Evolutionary conservation across 2,329 filamentous ascomycete genomes (phyloP), one percentile per base, ranked within the genome.

Genomic region (Fusarium sp.): DNA sequence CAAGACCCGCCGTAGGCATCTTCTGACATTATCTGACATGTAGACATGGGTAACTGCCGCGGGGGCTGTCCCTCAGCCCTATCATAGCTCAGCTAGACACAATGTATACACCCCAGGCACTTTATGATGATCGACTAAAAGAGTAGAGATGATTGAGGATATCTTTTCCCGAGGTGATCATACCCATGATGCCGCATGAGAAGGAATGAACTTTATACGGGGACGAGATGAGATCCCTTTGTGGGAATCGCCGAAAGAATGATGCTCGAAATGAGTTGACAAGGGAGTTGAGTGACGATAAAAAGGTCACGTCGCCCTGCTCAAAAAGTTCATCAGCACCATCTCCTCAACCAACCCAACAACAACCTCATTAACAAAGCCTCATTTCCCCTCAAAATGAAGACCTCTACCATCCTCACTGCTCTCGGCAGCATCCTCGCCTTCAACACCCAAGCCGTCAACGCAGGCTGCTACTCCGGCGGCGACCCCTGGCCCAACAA

Each of bases 181-280:
- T 14, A 13, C 12, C 8, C 11, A 31, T 3, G 4, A 50, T 0
- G 0, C 2, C 4, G 0, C 15, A 31, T 31, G 11, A 1, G 22
- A 31, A 50, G 47, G 28, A 24, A 31, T n/a, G 28, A n/a, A 14
- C 28, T 18, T 31, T 14, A 3, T n/a, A 5, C 11, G 3, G 28
- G 15, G 15, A n/a, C 22, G 22, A 48, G 11, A 48, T 31, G 11
- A 3, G 4, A 31, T 11, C 16, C 11, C 1, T 31, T 18, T 24
- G 3, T 14, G 12, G 28, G 0, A 31, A 24, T 50, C 6, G 11
- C 47, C 28, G 47, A 50, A 6, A 20, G 6, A 7, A 9, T 2
- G 7, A 1, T 0, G 5, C 7, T 18, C 15, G 10, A 1, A 2
- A 2, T 0, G 28, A 31, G 47, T 5, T 2, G 22, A 10, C 0